phyloP scores from a whole-genome alignment of 768 basidiomycete genomes.

The Mycena vulgaris region DNA sequence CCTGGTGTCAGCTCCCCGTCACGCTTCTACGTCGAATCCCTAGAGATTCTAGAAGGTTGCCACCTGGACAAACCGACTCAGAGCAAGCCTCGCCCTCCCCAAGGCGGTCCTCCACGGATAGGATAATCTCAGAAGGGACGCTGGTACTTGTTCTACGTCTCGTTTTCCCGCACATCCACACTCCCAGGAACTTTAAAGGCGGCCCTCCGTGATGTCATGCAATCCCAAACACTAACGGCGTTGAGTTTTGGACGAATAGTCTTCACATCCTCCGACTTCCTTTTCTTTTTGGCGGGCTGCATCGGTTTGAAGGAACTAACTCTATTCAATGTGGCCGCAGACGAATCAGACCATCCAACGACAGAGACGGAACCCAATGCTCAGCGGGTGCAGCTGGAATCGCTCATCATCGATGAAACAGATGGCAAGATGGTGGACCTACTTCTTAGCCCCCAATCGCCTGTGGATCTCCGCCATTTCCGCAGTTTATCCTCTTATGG shows the following conservation, averaged over 20 bases:
- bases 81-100: no score
- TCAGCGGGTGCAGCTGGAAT: not conserved
- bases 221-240: not conserved
- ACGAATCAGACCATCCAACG: not conserved
- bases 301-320: not conserved
- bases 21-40: not conserved
- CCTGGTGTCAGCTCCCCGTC: not conserved
- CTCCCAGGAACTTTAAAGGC: not conserved
- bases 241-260: not conserved
- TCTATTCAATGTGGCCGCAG: not conserved
- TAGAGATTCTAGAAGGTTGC: not conserved
- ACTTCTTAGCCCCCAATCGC: not conserved
- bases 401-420: not conserved
- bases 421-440: not conserved
- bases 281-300: not conserved
- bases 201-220: not conserved
- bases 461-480: not conserved
- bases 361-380: not conserved
- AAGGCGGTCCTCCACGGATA: not conserved
- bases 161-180: not conserved
- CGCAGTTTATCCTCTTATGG: conserved; percentile 21
- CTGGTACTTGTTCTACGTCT: not conserved
- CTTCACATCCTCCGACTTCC: not conserved
- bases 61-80: not conserved
- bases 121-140: not conserved